phyloP scores from a whole-genome alignment of 805 yeast genomes.

The Geotrichum ghanense region DNA sequence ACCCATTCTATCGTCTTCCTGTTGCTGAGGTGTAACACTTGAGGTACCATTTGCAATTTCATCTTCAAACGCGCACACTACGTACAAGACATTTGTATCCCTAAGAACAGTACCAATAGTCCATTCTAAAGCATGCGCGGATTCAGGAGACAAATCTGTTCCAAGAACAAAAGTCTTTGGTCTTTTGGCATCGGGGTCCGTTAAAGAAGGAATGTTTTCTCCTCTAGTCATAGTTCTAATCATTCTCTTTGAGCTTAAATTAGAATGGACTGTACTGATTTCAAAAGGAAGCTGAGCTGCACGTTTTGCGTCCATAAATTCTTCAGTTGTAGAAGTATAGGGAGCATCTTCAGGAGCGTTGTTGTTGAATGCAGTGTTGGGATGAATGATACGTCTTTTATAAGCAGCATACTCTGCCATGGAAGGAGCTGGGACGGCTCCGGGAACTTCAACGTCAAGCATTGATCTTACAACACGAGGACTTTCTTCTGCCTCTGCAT shows the following conservation, averaged over 20 bases:
- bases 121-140: slow-evolving; percentile 78
- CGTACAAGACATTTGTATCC: slow-evolving; percentile 71
- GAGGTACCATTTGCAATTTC: slow-evolving; percentile 15
- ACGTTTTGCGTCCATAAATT: slow-evolving; percentile 47
- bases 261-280: slow-evolving; percentile 45
- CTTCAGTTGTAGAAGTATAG: slow-evolving; percentile 58
- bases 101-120: slow-evolving; percentile 74
- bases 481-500: slow-evolving; percentile 19
- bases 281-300: slow-evolving; percentile 43
- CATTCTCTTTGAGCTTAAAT: slow-evolving; percentile 43
- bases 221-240: slow-evolving; percentile 64
- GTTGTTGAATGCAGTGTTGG: slow-evolving; percentile 34
- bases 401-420: slow-evolving; percentile 47
- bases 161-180: slow-evolving; percentile 63
- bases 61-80: slow-evolving; percentile 36
- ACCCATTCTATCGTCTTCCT: slow-evolving; percentile 31
- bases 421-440: slow-evolving; percentile 15
- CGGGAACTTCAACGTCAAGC: slow-evolving; percentile 9
- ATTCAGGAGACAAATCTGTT: slow-evolving; percentile 74
- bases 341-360: slow-evolving; percentile 32
- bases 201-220: slow-evolving; percentile 38
- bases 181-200: slow-evolving; percentile 13
- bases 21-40: slow-evolving; percentile 11
- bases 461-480: slow-evolving; percentile 20
- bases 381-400: slow-evolving; percentile 48